phyloP scores from a whole-genome alignment of 805 yeast species.

The Lipomyces anomalus region DNA sequence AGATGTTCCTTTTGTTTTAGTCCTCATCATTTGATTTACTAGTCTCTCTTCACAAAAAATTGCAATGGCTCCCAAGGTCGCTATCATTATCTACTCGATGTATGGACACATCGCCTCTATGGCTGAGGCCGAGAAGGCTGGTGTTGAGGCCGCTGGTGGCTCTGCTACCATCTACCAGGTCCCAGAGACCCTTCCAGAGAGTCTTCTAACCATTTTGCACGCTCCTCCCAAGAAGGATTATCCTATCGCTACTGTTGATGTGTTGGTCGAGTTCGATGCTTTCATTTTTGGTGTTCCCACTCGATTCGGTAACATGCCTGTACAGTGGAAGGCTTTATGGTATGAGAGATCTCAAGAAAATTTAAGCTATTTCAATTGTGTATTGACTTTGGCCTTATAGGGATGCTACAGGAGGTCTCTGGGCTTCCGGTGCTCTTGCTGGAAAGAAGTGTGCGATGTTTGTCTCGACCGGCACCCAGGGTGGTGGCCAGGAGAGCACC shows the following conservation, averaged over 20 bases:
- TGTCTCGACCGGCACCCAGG: conserved; percentile 65
- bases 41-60: too few species aligned
- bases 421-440: conserved; percentile 67
- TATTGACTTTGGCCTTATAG: too few species aligned
- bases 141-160: conserved; percentile 65
- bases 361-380: too few species aligned
- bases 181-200: conserved; percentile 65
- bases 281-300: conserved; percentile 82
- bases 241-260: conserved; percentile 59
- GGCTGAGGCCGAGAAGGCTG: conserved; percentile 63
- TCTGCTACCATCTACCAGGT: conserved; percentile 66
- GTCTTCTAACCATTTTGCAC: conserved; percentile 49
- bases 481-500: conserved; percentile 81
- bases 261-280: conserved; percentile 65
- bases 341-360: too few species aligned
- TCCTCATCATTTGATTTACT: too few species aligned
- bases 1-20: too few species aligned
- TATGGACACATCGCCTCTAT: conserved; percentile 69
- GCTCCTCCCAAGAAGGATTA: conserved; percentile 57
- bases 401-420: conserved; percentile 74
- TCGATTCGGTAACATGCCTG: conserved; percentile 75
- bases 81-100: conserved; percentile 60
- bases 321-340: conserved; percentile 71
- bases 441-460: conserved; percentile 75
- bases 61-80: conserved; percentile 24